A percentile compares a stretch with the other conserved stretches of the same genome.
These are phyloP conservation scores for Candida gigantensis DNA, from an alignment of 1,139 yeast genomes.

Conservation along the genomic window DNA sequence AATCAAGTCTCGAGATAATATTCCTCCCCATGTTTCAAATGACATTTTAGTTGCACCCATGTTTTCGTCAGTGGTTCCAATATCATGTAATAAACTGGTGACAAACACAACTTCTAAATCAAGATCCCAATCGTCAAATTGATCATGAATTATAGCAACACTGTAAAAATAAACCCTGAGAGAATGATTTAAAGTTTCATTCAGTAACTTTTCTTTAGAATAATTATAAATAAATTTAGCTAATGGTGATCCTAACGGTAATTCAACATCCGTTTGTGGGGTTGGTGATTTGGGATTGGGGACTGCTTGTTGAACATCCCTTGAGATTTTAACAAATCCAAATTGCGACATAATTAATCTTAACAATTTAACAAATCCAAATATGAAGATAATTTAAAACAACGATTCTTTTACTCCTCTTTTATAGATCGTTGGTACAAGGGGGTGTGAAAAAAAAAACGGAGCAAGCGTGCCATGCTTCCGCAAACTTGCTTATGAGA, in stretches of 20 bases:
- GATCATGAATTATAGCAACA: constrained; percentile 36
- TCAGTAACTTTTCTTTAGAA: constrained; percentile 27
- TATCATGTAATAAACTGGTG: constrained; percentile 39
- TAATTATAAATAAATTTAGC: constrained; percentile 25
- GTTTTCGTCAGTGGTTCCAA: constrained; percentile 37
- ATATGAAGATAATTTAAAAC: no score
- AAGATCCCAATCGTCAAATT: constrained; percentile 37
- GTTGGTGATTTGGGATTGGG: constrained; percentile 30
- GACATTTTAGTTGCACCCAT: constrained; percentile 39
- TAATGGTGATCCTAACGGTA: constrained; percentile 24
- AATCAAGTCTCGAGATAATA: constrained; percentile 32
- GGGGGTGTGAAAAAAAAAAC: neutral
- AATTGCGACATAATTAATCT: constrained; percentile 25
- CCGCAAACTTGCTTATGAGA: neutral
- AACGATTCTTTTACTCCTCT: no score
- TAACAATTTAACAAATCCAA: neutral
- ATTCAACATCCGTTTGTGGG: constrained; percentile 21
- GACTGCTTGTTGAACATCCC: constrained; percentile 31
- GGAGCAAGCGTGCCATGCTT: neutral
- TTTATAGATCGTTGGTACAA: no score
- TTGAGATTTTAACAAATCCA: constrained; percentile 34
- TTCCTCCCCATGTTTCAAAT: constrained; percentile 41
- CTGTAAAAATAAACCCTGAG: constrained; percentile 36
- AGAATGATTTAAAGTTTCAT: constrained; percentile 32
- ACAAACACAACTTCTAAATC: constrained; percentile 32